Base-by-base conservation (phyloP, 2,329 filamentous ascomycete genomes). In the Cladosporium sp. region DNA sequence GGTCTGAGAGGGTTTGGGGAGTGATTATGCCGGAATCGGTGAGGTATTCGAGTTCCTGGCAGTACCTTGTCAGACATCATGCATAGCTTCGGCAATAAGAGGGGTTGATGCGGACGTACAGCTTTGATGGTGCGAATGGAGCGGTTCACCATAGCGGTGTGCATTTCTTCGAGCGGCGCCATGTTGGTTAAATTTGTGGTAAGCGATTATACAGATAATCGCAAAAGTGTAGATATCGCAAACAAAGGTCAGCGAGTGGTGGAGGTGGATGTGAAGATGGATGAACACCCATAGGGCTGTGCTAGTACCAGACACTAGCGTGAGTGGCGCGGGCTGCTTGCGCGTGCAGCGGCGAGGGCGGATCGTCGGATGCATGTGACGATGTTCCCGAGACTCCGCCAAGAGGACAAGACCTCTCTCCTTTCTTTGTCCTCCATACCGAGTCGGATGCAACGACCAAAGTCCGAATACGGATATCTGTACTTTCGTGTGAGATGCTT, bases 61-160 rank as follows among this genome's bases (percentile, higher is more conserved):
- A 63, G n/a, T 52, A 21, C n/a, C 11, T 36, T 28, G 59, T 32
- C 21, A 65, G 38, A 55, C 52, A 63, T n/a, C 52, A 63, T 21
- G 26, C 66, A 57, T 49, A 41, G 66, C 65, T 30, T 67, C 51
- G 24, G 44, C 57, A 36, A 30, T 57, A 21, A 32, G 41, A 36
- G 34, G 12, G 36, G 34, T 38, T 30, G 3, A 24, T 26, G 21
- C 57, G 15, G 59, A 77, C 87, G 73, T 83, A 93, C 92, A 76
- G 90, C 92, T 82, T 92, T 93, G 82, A 97, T 93, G 74, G 87
- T 90, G 71, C 92, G 90, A 76, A 96, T 87, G 76, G 92, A 93
- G 81, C 92, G 88, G 83, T 94, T 95, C 80, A 90, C 88, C 85
- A 87, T 86, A 55, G 87, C 87, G 67, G 82, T 80, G 68, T 76